phyloP scores from a whole-genome alignment of 805 yeast genomes.

The Isabelozyma pseudorhagii region DNA sequence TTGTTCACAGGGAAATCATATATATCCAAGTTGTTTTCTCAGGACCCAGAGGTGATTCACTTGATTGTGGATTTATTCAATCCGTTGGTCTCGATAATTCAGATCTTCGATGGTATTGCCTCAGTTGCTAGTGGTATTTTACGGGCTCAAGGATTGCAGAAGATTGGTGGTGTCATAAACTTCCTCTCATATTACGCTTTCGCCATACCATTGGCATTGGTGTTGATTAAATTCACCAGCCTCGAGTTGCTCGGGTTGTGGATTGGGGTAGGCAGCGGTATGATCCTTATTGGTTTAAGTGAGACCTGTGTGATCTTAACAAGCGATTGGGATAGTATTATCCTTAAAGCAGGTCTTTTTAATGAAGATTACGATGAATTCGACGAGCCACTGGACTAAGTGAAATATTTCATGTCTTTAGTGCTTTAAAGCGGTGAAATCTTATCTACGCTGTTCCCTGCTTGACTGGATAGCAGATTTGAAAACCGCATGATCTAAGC shows the following conservation, averaged over 20 bases:
- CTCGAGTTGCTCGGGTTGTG: conserved; percentile 63
- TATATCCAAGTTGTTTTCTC: conserved; percentile 60
- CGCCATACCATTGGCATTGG: conserved; percentile 65
- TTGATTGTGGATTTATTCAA: conserved; percentile 50
- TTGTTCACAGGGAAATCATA: conserved; percentile 44
- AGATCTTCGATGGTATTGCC: conserved; percentile 67
- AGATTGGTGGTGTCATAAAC: conserved; percentile 67
- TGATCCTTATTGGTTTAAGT: conserved; percentile 48
- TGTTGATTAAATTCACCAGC: conserved; percentile 45
- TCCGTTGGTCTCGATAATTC: conserved; percentile 64
- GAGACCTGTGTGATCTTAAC: conserved; percentile 47
- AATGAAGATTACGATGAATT: conserved; percentile 5
- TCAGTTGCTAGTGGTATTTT: conserved; percentile 70
- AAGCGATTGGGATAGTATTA: conserved; percentile 52
- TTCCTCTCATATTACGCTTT: conserved; percentile 66
- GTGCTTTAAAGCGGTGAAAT: too few relatives aligned
- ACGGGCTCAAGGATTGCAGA: conserved; percentile 75
- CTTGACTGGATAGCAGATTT: background rate
- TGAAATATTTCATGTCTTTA: background rate
- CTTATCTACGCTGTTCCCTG: background rate
- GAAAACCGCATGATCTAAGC: background rate
- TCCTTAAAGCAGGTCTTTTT: conserved; percentile 27
- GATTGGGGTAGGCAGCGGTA: conserved; percentile 70
- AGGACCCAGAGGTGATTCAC: conserved; percentile 54
- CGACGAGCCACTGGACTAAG: background rate